A percentile compares a stretch with the other conserved stretches of the same genome.
Evolutionary conservation across 2,329 filamentous ascomycete species (phyloP).

Genomic region (Dactylellina haptotyla): DNA sequence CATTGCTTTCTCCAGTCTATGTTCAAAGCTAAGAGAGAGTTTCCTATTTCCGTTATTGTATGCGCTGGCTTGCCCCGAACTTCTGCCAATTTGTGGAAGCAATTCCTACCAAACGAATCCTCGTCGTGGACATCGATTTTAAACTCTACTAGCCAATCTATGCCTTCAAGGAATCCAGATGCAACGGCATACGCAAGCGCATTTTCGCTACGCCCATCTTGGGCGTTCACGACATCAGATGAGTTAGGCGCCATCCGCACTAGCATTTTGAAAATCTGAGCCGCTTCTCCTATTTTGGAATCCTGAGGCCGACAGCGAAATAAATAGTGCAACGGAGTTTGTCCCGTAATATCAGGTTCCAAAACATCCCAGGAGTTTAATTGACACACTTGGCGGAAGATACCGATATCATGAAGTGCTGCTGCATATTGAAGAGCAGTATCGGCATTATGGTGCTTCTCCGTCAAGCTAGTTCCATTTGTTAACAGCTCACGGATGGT

Average conservation of each 20-base stretch:
- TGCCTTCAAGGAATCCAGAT: constrained; percentile 5
- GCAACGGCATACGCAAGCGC: neutral
- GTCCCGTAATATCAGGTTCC: neutral
- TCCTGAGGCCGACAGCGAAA: neutral
- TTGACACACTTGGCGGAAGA: constrained; percentile 18
- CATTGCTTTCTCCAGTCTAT: constrained; percentile 19
- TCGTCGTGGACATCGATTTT: constrained; percentile 11
- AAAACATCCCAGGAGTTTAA: constrained; percentile 7
- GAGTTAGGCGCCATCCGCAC: constrained; percentile 1
- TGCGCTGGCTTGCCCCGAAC: neutral
- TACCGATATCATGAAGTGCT: neutral
- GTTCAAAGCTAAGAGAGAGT: neutral
- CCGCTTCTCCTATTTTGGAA: neutral
- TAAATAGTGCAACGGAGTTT: constrained; percentile 13
- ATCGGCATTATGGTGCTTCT: neutral
- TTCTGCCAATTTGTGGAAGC: constrained; percentile 1
- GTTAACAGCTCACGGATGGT: neutral
- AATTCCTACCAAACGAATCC: neutral
- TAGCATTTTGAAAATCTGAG: constrained; percentile 2
- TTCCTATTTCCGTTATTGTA: neutral
- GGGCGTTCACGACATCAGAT: neutral
- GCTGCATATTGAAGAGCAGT: constrained; percentile 8
- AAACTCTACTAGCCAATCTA: neutral
- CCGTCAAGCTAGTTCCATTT: neutral
- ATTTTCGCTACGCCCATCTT: neutral